phyloP scores from a whole-genome alignment of 73 alveolate genomes.

The Paramecium sexaurelia region DNA sequence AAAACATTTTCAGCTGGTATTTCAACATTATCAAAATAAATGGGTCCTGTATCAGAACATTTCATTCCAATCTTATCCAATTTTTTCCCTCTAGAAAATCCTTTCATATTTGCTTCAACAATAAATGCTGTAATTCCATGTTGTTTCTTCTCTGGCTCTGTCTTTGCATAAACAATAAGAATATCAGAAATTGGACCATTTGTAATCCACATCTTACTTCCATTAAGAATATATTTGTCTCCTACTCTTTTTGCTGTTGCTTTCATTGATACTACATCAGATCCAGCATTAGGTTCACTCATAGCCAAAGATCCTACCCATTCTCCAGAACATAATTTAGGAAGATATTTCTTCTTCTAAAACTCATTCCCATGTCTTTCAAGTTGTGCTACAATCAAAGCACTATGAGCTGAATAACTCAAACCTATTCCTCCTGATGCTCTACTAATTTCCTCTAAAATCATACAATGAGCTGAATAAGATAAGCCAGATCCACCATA shows the following conservation, averaged over 20 bases:
- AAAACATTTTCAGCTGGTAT: conserved; percentile 88
- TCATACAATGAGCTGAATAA: conserved; percentile 86
- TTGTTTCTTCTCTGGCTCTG: conserved; percentile 79
- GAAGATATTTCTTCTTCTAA: conserved; percentile 80
- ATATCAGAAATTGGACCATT: conserved; percentile 94
- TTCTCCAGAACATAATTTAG: conserved; percentile 86
- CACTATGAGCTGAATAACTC: conserved; percentile 89
- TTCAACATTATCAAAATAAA: conserved; percentile 86
- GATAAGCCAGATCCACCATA: conserved; percentile 87
- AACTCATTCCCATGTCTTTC: conserved; percentile 78
- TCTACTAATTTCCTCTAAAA: conserved; percentile 85
- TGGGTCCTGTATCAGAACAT: conserved; percentile 90
- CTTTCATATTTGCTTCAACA: conserved; percentile 83
- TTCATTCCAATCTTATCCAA: conserved; percentile 92
- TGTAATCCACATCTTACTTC: conserved; percentile 93
- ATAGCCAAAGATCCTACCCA: conserved; percentile 92
- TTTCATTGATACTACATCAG: conserved; percentile 88
- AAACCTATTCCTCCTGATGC: conserved; percentile 90
- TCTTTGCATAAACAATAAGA: conserved; percentile 91
- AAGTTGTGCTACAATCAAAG: conserved; percentile 84
- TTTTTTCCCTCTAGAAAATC: conserved; percentile 85
- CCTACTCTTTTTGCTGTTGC: conserved; percentile 84
- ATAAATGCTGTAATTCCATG: conserved; percentile 89
- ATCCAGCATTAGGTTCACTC: conserved; percentile 92
- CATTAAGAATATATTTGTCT: conserved; percentile 82